A percentile compares a stretch with the other conserved stretches of the same genome.
Conservation (phyloP, 805 yeast genomes). For the Wickerhamomyces chambardii region DNA sequence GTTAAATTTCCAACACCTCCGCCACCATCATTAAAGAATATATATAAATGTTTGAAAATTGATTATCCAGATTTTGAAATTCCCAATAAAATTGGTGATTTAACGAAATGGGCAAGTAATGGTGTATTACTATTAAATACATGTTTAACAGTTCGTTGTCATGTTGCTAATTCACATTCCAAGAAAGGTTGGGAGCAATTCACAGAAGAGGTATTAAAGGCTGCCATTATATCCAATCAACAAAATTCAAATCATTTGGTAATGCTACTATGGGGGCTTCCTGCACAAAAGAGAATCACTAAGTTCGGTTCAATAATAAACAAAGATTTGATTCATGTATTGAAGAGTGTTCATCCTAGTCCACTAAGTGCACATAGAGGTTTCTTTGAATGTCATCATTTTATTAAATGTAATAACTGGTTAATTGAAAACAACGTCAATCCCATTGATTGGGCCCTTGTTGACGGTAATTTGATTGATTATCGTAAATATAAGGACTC, state of each 20-base stretch:
- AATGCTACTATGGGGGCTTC: constrained; percentile 28
- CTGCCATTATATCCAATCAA: constrained; percentile 40
- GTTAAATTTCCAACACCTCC: constrained; percentile 79
- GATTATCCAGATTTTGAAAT: constrained; percentile 65
- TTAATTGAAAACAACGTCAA: constrained; percentile 29
- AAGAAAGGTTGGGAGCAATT: constrained; percentile 88
- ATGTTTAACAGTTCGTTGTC: constrained; percentile 85
- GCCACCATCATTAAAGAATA: constrained; percentile 84
- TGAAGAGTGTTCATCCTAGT: constrained; percentile 86
- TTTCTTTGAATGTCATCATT: constrained; percentile 72
- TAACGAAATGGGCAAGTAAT: constrained; percentile 76
- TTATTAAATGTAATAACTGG: constrained; percentile 74
- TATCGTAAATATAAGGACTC: too few species aligned
- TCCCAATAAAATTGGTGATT: constrained; percentile 47
- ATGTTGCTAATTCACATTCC: constrained; percentile 88
- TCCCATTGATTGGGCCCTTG: constrained; percentile 62
- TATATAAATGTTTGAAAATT: constrained; percentile 68
- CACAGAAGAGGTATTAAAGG: constrained; percentile 61
- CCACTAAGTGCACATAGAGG: constrained; percentile 89
- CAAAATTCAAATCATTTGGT: constrained; percentile 37
- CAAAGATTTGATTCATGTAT: constrained; percentile 32
- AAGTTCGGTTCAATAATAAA: constrained; percentile 20
- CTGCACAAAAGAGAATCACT: constrained; percentile 29
- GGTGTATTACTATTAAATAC: constrained; percentile 89
- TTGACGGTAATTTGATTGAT: constrained; percentile 12